Evolutionary conservation across 2,329 filamentous ascomycete species (phyloP).

Genomic region (Dactylonectria macrodidyma): DNA sequence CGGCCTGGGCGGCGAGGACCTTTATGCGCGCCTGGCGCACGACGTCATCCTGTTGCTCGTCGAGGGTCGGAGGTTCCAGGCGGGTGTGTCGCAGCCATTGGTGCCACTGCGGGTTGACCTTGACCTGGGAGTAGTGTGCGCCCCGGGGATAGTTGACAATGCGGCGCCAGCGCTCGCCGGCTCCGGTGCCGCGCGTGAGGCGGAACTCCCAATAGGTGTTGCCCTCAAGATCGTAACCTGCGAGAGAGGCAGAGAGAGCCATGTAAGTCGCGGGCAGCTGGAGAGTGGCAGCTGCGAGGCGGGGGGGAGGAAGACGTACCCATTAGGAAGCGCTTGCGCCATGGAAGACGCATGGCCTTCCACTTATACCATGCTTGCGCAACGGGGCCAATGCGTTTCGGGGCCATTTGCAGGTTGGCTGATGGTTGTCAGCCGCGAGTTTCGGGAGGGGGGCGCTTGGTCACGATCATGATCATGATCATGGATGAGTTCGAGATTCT

Average conservation of each 20-base stretch:
- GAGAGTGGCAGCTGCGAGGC: constrained; percentile 9
- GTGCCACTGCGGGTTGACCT: constrained; percentile 75
- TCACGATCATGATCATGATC: not conserved
- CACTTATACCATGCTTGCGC: constrained; percentile 70
- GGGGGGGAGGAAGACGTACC: constrained; percentile 58
- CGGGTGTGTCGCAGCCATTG: constrained; percentile 78
- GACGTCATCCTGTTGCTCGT: constrained; percentile 70
- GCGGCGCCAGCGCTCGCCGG: constrained; percentile 68
- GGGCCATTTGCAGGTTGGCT: constrained; percentile 50
- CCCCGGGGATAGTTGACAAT: constrained; percentile 72
- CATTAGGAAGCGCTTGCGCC: constrained; percentile 74
- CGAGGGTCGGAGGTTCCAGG: constrained; percentile 66
- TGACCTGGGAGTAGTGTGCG: constrained; percentile 68
- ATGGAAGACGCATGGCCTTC: constrained; percentile 74
- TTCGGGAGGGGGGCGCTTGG: constrained; percentile 35
- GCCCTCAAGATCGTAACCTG: constrained; percentile 75
- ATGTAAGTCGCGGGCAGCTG: constrained; percentile 39
- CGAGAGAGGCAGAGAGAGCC: not conserved
- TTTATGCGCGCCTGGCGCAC: constrained; percentile 67
- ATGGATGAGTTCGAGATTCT: constrained; percentile 36
- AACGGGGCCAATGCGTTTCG: constrained; percentile 55
- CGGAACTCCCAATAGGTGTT: constrained; percentile 81
- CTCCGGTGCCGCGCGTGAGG: constrained; percentile 59
- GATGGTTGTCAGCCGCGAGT: constrained; percentile 21
- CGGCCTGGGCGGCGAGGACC: constrained; percentile 71